These are phyloP conservation scores for Aspergillus sp. DNA, from an alignment of 2,329 filamentous ascomycete species.

Conservation along the genomic window DNA sequence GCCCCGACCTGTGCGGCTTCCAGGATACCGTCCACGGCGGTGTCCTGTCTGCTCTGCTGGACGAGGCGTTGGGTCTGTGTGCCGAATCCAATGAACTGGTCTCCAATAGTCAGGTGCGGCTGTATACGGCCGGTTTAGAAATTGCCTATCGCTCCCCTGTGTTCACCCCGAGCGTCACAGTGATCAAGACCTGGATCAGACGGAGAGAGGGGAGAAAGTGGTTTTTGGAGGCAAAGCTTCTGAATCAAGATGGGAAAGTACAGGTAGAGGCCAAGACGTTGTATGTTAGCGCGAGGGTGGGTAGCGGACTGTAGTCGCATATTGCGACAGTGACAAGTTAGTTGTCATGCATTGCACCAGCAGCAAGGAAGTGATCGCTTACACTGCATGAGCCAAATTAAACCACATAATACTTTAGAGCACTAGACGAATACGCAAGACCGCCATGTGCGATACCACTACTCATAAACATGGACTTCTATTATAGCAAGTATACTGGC, in stretches of 20 bases:
- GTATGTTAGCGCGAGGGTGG: constrained; percentile 3
- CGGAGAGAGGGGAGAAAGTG: constrained; percentile 11
- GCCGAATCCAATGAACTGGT: constrained; percentile 5
- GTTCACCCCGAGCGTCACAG: constrained; percentile 3
- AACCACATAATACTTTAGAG: no score
- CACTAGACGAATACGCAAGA: no score
- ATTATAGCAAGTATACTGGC: no score
- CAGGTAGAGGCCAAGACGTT: constrained; percentile 7
- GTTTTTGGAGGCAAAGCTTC: constrained; percentile 18
- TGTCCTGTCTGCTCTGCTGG: constrained; percentile 13
- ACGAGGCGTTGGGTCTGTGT: constrained; percentile 12
- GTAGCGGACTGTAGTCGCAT: background rate
- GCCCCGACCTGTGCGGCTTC: constrained; percentile 9
- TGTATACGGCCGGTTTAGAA: constrained; percentile 8
- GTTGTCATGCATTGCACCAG: no score
- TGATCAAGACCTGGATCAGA: constrained; percentile 10
- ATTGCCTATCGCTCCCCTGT: constrained; percentile 8
- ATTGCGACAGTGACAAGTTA: no score
- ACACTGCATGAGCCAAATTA: no score
- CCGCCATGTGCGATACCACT: no score
- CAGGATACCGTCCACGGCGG: constrained; percentile 12
- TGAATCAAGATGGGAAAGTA: constrained; percentile 3
- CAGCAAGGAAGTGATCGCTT: no score
- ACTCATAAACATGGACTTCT: no score
- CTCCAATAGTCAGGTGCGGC: constrained; percentile 1